Conservation (phyloP, 805 yeast genomes). For the Wickerhamiella shivajii region DNA sequence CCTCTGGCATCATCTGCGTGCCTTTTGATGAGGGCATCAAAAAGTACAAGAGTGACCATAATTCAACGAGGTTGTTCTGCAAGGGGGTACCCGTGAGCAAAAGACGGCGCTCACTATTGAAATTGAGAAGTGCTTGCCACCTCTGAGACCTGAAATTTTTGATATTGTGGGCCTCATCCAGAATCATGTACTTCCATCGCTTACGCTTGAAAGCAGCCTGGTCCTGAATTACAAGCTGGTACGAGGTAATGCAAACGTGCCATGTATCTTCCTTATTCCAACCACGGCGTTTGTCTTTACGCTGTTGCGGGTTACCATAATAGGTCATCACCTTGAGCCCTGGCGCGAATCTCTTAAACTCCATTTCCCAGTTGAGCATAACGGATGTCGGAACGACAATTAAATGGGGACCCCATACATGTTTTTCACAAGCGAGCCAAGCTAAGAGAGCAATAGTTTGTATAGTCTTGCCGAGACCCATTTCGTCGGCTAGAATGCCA, state of each 20-base stretch:
- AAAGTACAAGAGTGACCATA: slow-evolving; percentile 91
- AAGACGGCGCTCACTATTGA: slow-evolving; percentile 79
- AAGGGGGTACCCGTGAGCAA: slow-evolving; percentile 93
- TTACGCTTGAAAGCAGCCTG: slow-evolving; percentile 86
- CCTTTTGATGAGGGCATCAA: slow-evolving; percentile 83
- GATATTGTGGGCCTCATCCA: slow-evolving; percentile 97
- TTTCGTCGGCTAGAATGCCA: slow-evolving; percentile 96
- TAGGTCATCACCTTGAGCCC: slow-evolving; percentile 92
- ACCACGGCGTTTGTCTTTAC: slow-evolving; percentile 89
- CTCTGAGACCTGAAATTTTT: slow-evolving; percentile 91
- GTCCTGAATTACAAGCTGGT: slow-evolving; percentile 95
- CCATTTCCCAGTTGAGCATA: slow-evolving; percentile 98
- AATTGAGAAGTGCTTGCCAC: slow-evolving; percentile 91
- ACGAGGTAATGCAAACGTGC: slow-evolving; percentile 93
- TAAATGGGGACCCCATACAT: slow-evolving; percentile 95
- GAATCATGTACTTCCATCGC: slow-evolving; percentile 89
- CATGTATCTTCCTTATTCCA: slow-evolving; percentile 95
- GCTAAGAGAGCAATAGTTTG: slow-evolving; percentile 82
- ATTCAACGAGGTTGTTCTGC: slow-evolving; percentile 85
- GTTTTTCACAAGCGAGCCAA: slow-evolving; percentile 84
- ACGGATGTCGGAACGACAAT: slow-evolving; percentile 97
- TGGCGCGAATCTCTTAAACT: slow-evolving; percentile 93
- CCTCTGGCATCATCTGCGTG: slow-evolving; percentile 56
- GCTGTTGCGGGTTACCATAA: slow-evolving; percentile 92
- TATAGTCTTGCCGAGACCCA: slow-evolving; percentile 94